Conservation (phyloP, 345 rosid species). For the Corymbia maculata region DNA sequence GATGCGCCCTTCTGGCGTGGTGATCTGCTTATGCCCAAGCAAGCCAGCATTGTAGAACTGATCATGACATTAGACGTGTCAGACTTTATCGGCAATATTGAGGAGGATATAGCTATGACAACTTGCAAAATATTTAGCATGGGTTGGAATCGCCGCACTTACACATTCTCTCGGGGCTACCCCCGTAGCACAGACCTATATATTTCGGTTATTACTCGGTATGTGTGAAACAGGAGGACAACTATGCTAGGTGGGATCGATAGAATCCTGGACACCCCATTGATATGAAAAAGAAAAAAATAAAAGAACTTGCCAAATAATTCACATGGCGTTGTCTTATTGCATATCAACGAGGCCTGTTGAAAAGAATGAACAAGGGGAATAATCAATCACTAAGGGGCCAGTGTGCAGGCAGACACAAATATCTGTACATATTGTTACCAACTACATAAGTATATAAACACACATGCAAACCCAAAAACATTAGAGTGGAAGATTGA, state of each 20-base stretch:
- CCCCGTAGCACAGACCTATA: background rate
- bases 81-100: background rate
- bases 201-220: background rate
- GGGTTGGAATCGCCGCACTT: background rate
- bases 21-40: slow-evolving; percentile 47
- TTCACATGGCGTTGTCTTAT: background rate
- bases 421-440: background rate
- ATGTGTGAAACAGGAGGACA: background rate
- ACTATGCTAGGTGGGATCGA: background rate
- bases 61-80: background rate
- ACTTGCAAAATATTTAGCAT: background rate
- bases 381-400: background rate
- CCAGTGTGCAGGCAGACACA: background rate
- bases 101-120: background rate
- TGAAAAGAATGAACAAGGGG: background rate
- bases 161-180: background rate
- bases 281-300: background rate
- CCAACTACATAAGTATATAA: background rate
- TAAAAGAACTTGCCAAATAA: background rate
- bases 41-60: slow-evolving; percentile 89
- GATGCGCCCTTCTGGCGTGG: slow-evolving; percentile 70
- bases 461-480: background rate
- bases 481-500: background rate
- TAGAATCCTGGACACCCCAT: background rate
- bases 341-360: background rate